Evolutionary conservation across 2,329 filamentous ascomycete genomes (phyloP).

Genomic region (Rutstroemia sp.): DNA sequence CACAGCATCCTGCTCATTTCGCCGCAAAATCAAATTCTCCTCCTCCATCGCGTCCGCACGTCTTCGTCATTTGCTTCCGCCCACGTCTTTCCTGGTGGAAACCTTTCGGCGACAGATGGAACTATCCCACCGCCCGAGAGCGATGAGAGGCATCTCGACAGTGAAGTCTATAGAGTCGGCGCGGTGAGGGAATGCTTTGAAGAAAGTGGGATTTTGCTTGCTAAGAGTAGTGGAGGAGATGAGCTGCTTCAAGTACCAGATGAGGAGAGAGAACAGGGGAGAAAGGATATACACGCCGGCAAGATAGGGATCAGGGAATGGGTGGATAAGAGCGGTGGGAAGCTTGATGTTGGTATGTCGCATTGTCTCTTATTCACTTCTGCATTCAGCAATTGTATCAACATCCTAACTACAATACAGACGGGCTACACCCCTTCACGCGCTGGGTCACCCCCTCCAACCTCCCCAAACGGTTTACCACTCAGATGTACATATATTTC

Average conservation of each 20-base stretch:
- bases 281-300: conserved; percentile 61
- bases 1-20: conserved; percentile 75
- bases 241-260: conserved; percentile 52
- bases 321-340: conserved; percentile 46
- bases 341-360: conserved; percentile 55
- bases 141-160: conserved; percentile 59
- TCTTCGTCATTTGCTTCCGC: conserved; percentile 83
- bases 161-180: conserved; percentile 66
- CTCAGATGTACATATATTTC: conserved; percentile 95
- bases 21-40: conserved; percentile 75
- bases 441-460: conserved; percentile 81
- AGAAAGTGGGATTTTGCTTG: conserved; percentile 79
- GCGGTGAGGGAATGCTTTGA: conserved; percentile 92
- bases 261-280: conserved; percentile 54
- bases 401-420: conserved; percentile 29
- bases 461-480: conserved; percentile 73
- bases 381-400: not conserved
- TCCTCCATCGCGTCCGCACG: conserved; percentile 77
- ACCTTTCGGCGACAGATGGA: conserved; percentile 72
- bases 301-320: conserved; percentile 61
- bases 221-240: conserved; percentile 35
- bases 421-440: conserved; percentile 72
- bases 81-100: conserved; percentile 92
- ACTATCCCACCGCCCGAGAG: conserved; percentile 38
- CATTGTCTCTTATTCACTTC: not conserved